Evolutionary conservation across 73 alveolate genomes (phyloP).

Genomic region (Paramecium caudatum): DNA sequence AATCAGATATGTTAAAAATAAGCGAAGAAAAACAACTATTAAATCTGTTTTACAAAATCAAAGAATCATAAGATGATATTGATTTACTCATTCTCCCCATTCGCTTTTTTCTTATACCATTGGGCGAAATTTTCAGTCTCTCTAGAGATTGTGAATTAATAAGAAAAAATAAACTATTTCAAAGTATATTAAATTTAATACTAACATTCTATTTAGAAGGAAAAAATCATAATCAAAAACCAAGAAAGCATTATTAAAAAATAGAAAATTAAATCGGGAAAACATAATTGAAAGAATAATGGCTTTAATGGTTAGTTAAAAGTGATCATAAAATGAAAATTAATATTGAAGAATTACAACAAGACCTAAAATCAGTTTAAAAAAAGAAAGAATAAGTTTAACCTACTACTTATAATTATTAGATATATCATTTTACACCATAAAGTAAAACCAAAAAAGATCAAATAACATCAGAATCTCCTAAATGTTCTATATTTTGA

Average conservation of each 20-base stretch:
- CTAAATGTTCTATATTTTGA: constrained; percentile 27
- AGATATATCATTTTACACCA: constrained; percentile 1
- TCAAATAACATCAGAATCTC: background rate
- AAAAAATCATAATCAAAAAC: constrained; percentile 7
- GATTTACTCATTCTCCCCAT: constrained; percentile 28
- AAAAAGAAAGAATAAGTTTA: constrained; percentile 4
- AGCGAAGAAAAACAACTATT: constrained; percentile 16
- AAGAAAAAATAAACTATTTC: background rate
- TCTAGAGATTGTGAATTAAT: constrained; percentile 24
- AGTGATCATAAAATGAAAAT: constrained; percentile 49
- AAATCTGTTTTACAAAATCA: background rate
- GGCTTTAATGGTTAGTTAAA: constrained; percentile 41
- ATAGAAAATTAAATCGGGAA: background rate
- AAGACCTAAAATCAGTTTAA: background rate
- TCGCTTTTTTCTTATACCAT: constrained; percentile 29
- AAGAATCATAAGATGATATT: background rate
- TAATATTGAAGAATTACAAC: background rate
- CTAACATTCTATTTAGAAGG: constrained; percentile 6
- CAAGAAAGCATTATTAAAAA: background rate
- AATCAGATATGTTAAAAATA: constrained; percentile 44
- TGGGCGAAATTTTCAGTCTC: background rate
- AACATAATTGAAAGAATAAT: constrained; percentile 2
- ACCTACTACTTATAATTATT: background rate
- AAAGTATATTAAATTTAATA: constrained; percentile 22
- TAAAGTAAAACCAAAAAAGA: background rate